Conservation (phyloP, 139 green algal species). For the Nannochloris sp. region DNA sequence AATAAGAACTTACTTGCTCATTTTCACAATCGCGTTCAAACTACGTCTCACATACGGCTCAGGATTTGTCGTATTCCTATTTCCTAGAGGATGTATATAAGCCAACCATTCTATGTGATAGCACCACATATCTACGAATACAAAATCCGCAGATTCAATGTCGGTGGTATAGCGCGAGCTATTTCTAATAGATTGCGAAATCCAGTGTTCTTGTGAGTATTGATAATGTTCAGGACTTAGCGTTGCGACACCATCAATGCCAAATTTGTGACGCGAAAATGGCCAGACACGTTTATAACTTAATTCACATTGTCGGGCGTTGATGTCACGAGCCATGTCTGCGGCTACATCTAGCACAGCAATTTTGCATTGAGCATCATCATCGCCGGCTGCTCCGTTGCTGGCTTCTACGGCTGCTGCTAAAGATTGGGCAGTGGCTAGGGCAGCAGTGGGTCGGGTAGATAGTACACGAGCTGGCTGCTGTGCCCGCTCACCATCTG, state of each 20-base stretch:
- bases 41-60: constrained; percentile 14
- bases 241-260: constrained; percentile 22
- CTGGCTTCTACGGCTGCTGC: not conserved
- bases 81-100: constrained; percentile 23
- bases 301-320: constrained; percentile 17
- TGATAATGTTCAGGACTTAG: constrained; percentile 21
- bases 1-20: constrained; percentile 14
- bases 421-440: not conserved
- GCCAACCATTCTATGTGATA: constrained; percentile 32
- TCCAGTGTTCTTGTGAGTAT: constrained; percentile 28
- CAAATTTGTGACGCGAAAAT: constrained; percentile 9
- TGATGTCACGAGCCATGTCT: not conserved
- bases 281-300: constrained; percentile 17
- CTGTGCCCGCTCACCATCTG: not conserved
- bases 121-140: constrained; percentile 36
- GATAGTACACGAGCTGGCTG: not conserved
- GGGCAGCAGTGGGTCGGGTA: constrained; percentile 7
- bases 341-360: constrained; percentile 17
- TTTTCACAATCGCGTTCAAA: constrained; percentile 12
- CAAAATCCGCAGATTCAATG: constrained; percentile 16
- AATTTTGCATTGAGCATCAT: constrained; percentile 22
- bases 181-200: constrained; percentile 18
- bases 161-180: not conserved
- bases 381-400: not conserved
- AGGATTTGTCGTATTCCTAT: constrained; percentile 1